phyloP scores from a whole-genome alignment of 129 eudicot species.

The Pittosporum tobira region DNA sequence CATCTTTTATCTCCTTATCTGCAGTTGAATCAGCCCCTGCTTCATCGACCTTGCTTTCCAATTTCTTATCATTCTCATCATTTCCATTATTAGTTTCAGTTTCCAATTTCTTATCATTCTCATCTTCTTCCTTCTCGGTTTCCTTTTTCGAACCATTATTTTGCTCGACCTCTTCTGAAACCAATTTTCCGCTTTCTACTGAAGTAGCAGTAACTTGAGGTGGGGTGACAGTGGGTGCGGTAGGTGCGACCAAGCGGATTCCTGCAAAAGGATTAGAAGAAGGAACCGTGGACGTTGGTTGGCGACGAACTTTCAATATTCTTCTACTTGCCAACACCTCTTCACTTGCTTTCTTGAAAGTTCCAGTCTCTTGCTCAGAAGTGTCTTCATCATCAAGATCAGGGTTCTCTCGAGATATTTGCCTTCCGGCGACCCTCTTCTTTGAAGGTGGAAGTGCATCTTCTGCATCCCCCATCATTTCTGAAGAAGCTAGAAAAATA shows the following conservation, averaged over 20 bases:
- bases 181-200: not conserved
- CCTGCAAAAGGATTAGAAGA: conserved; percentile 84
- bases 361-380: conserved; percentile 57
- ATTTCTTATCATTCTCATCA: not conserved
- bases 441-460: conserved; percentile 56
- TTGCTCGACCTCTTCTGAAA: not conserved
- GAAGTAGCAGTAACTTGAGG: conserved; percentile 3
- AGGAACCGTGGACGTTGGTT: conserved; percentile 44
- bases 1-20: conserved; percentile 11
- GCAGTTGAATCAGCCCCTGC: conserved; percentile 8
- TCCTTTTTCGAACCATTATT: not conserved
- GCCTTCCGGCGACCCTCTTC: conserved; percentile 72
- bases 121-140: conserved; percentile 1
- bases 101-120: not conserved
- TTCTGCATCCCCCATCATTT: conserved; percentile 64
- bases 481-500: not conserved
- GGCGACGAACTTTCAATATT: conserved; percentile 78
- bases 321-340: conserved; percentile 73
- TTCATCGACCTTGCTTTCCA: conserved; percentile 4
- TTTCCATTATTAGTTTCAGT: not conserved
- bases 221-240: conserved; percentile 17
- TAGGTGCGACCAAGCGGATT: conserved; percentile 49
- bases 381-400: conserved; percentile 52
- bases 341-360: conserved; percentile 71
- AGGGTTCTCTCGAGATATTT: conserved; percentile 60